A percentile compares a stretch with the other conserved stretches of the same genome.
phyloP scores from a whole-genome alignment of 352 stramenopile genomes.

The Phytophthora capsici region DNA sequence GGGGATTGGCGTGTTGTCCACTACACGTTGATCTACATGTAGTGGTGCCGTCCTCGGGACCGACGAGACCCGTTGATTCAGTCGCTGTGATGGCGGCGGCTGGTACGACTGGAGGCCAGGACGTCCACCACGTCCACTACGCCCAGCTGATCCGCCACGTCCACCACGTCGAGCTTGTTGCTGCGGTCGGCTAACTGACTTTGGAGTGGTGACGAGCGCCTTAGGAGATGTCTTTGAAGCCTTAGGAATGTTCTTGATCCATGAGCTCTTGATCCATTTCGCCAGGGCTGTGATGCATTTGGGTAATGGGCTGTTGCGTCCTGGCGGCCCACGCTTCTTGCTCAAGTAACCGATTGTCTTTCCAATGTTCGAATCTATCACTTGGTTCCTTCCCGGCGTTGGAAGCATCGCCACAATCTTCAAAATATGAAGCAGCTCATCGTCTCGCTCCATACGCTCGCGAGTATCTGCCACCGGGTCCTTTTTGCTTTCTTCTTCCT shows the following conservation, averaged over 20 bases:
- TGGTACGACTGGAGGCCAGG: constrained; percentile 23
- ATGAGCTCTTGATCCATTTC: constrained; percentile 78
- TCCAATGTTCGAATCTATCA: constrained; percentile 67
- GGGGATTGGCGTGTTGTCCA: constrained; percentile 42
- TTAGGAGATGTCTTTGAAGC: constrained; percentile 19
- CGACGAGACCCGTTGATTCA: constrained; percentile 14
- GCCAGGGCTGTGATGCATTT: constrained; percentile 55
- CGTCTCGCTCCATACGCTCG: constrained; percentile 33
- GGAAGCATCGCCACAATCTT: constrained; percentile 82
- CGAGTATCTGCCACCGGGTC: constrained; percentile 3
- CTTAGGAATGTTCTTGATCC: constrained; percentile 59
- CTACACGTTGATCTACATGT: constrained; percentile 16
- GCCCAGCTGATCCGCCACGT: constrained; percentile 32
- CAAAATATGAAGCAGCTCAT: constrained; percentile 37
- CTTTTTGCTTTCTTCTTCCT: constrained; percentile 25
- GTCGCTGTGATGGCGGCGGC: constrained; percentile 26
- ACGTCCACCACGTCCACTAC: constrained; percentile 34
- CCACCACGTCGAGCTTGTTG: constrained; percentile 40
- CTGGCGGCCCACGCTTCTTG: constrained; percentile 48
- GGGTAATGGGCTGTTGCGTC: constrained; percentile 43
- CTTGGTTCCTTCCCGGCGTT: constrained; percentile 52
- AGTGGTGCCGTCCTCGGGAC: constrained; percentile 2
- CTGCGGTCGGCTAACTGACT: constrained; percentile 30
- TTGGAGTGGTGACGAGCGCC: not conserved
- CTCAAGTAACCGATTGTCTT: constrained; percentile 63